Percentiles rank a stretch among this genome's conserved stretches.
Evolutionary conservation across 2,329 filamentous ascomycete species (phyloP).

Genomic region (Trichoderma harzianum): DNA sequence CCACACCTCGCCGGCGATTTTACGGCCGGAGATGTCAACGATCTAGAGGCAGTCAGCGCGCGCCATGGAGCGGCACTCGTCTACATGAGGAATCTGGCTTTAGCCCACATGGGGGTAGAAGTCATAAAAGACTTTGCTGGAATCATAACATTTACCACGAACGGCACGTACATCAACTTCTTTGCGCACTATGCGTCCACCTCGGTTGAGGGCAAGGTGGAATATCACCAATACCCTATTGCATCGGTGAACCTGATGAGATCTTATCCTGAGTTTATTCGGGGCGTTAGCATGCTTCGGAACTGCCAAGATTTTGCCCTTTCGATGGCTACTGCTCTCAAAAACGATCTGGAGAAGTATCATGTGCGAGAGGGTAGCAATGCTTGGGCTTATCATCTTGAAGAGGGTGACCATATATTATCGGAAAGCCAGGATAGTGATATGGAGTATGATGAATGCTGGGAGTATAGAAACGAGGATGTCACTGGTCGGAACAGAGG

Average conservation of each 20-base stretch:
- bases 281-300: conserved; percentile 22
- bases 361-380: conserved; percentile 11
- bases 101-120: conserved; percentile 20
- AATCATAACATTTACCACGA: conserved; percentile 28
- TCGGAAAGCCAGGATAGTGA: not conserved
- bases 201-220: conserved; percentile 17
- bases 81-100: conserved; percentile 27
- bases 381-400: not conserved
- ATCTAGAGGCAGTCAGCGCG: conserved; percentile 23
- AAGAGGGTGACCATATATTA: not conserved
- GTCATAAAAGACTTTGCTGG: conserved; percentile 23
- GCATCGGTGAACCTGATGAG: conserved; percentile 18
- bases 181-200: conserved; percentile 27
- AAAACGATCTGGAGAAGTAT: conserved; percentile 22
- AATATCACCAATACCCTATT: conserved; percentile 27
- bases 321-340: conserved; percentile 20
- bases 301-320: conserved; percentile 27
- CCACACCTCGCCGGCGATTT: conserved; percentile 30
- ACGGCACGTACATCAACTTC: conserved; percentile 26
- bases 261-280: conserved; percentile 20
- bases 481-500: not conserved
- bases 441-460: not conserved
- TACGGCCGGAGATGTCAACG: conserved; percentile 15
- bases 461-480: not conserved
- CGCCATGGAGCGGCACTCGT: conserved; percentile 30